Base-by-base conservation (phyloP, 108 stramenopile genomes). In the Tribonema minus region DNA sequence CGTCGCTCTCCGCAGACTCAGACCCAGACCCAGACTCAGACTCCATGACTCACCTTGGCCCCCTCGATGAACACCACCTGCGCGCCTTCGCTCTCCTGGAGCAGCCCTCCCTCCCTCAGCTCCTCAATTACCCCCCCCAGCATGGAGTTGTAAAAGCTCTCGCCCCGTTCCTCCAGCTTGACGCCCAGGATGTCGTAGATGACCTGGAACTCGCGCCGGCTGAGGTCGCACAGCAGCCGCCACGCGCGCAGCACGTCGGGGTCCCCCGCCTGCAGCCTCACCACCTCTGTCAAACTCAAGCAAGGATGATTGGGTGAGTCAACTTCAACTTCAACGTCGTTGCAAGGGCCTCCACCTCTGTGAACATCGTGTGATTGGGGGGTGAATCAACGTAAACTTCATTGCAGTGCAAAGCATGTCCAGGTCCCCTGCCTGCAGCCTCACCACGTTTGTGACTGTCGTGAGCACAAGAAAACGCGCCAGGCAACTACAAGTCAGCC, bases 61-160 rank as follows among this genome's bases (percentile, higher is more conserved):
- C 72, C 82, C 9, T 83, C 72, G 32, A 80, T 30, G 70, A 35
- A 81, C 3, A 78, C 78, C n/a, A 61, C 64, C 63, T 71, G 30
- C 0, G 82, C 77, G 1, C 85, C 79, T 20, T 78, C 82, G 58
- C 90, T 88, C 38, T 80, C 70, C 84, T 92, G 94, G 68, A 97
- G 91, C 67, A 93, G 89, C 84, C 93, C 93, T 76, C 92, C 92
- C 2, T 92, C 91, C 58, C 89, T 79, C 46, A 99, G 91, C 70
- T 96, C 94, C 33, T 92, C 87, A 73, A 99, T 91, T 33, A 95
- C 92, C 7, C 88, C 86, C 1, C 95, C 92, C 64, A 99, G 94
- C 79, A 91, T 91, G 65, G 90, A 89, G 79, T 99, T 99, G 92
- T 99, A 99, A 85, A 98, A 98, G 32, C 91, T 92, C 85, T 99